Percentiles rank a stretch among this genome's conserved stretches.
Evolutionary conservation across 2,329 filamentous ascomycete genomes (phyloP).

Genomic region (Trichoderma endophyticum): DNA sequence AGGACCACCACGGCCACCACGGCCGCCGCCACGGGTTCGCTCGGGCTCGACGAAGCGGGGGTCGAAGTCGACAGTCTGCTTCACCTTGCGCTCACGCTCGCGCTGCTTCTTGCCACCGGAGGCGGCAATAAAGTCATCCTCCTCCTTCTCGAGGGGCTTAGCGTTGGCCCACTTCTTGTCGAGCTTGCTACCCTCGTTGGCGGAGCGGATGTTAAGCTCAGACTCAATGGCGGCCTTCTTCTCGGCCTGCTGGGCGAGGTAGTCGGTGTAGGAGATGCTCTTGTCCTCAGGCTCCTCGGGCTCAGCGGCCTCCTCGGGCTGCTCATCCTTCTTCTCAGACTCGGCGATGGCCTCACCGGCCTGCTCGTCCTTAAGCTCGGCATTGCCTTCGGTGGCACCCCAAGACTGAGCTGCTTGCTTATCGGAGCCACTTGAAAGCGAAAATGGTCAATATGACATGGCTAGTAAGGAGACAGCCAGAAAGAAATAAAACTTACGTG

Average conservation of each 20-base stretch:
- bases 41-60: constrained; percentile 74
- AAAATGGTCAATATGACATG: constrained; percentile 23
- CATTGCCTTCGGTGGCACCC: constrained; percentile 77
- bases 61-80: constrained; percentile 86
- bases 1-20: constrained; percentile 52
- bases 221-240: constrained; percentile 72
- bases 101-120: constrained; percentile 74
- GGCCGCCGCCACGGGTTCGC: constrained; percentile 52
- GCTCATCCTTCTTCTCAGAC: constrained; percentile 72
- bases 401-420: constrained; percentile 89
- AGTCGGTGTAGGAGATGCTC: constrained; percentile 84
- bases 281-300: constrained; percentile 67
- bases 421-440: constrained; percentile 62
- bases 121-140: constrained; percentile 73
- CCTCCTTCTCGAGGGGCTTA: constrained; percentile 65
- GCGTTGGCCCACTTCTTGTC: constrained; percentile 93
- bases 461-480: neutral
- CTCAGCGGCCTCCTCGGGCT: constrained; percentile 47
- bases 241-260: constrained; percentile 68
- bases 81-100: constrained; percentile 87
- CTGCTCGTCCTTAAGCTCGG: constrained; percentile 87
- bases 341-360: constrained; percentile 86
- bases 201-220: constrained; percentile 70
- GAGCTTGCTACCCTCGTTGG: constrained; percentile 85
- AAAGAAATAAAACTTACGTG: constrained; percentile 40